Conservation (phyloP, 2,329 filamentous ascomycete genomes). For the Aspergillus quadricinctus region DNA sequence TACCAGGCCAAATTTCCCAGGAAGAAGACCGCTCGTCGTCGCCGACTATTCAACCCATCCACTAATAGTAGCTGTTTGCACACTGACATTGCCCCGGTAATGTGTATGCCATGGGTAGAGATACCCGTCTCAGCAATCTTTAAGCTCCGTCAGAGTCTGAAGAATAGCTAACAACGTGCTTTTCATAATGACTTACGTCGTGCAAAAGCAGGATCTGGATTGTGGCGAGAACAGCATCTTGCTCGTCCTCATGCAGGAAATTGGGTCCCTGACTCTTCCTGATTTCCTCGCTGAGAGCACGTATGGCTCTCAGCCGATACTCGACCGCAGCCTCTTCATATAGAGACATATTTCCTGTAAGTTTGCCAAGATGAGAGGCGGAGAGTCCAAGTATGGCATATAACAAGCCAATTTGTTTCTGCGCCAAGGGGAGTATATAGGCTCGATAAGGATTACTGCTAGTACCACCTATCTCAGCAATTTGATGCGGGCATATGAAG, state of each 20-base stretch:
- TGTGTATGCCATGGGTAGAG: slow-evolving; percentile 29
- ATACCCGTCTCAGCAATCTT: slow-evolving; percentile 31
- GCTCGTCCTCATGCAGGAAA: slow-evolving; percentile 19
- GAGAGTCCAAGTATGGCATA: slow-evolving; percentile 27
- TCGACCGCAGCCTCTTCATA: slow-evolving; percentile 24
- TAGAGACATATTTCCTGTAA: slow-evolving; percentile 15
- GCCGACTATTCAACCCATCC: slow-evolving; percentile 18
- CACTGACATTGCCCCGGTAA: slow-evolving; percentile 30
- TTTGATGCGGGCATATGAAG: slow-evolving; percentile 27
- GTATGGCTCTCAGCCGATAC: slow-evolving; percentile 26
- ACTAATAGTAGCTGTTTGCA: slow-evolving; percentile 24
- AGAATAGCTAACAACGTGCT: not conserved
- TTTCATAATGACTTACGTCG: slow-evolving; percentile 19
- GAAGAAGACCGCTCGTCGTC: slow-evolving; percentile 26
- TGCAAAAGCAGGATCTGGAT: slow-evolving; percentile 29
- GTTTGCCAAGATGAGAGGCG: slow-evolving; percentile 24
- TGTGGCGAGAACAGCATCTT: slow-evolving; percentile 26
- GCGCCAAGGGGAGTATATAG: slow-evolving; percentile 26
- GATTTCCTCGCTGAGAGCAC: slow-evolving; percentile 22
- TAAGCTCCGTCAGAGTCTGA: not conserved
- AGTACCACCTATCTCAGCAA: slow-evolving; percentile 19
- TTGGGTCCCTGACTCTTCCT: slow-evolving; percentile 19
- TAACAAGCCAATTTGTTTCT: slow-evolving; percentile 23
- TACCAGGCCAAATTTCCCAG: slow-evolving; percentile 28
- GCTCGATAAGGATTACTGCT: slow-evolving; percentile 25